phyloP scores from a whole-genome alignment of 768 basidiomycete genomes.

The Agrocybe praecox region DNA sequence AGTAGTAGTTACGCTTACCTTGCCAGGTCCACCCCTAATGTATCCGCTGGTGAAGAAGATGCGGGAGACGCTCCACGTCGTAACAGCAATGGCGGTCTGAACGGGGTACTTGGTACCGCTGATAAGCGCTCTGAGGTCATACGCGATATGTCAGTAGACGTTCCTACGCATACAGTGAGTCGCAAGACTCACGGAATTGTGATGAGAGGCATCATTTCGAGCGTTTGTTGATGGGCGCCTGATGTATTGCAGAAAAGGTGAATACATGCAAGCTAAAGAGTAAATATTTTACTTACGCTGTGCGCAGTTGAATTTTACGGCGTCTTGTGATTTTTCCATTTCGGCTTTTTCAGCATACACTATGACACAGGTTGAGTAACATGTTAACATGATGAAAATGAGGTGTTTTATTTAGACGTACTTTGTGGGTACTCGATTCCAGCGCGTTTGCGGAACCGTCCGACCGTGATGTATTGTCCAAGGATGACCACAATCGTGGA shows the following conservation, averaged over 20 bases:
- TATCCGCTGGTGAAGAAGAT: constrained; percentile 50
- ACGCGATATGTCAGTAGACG: no score
- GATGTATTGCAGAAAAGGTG: background rate
- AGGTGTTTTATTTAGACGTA: no score
- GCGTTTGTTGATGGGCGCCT: constrained; percentile 74
- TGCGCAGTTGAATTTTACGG: constrained; percentile 67
- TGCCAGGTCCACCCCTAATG: constrained; percentile 42
- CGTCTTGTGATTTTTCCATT: constrained; percentile 49
- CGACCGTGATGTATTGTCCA: constrained; percentile 47
- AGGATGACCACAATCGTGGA: constrained; percentile 52
- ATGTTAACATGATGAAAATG: no score
- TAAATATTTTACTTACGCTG: constrained; percentile 54
- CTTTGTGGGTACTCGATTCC: constrained; percentile 70
- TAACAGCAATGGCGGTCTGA: constrained; percentile 36
- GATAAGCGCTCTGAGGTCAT: constrained; percentile 40
- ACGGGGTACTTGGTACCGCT: constrained; percentile 43
- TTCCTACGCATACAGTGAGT: no score
- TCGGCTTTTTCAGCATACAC: constrained; percentile 74
- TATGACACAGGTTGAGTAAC: no score
- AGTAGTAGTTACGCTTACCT: constrained; percentile 28
- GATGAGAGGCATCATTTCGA: constrained; percentile 51
- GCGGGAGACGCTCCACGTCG: constrained; percentile 42
- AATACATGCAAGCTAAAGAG: background rate
- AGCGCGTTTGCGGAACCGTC: constrained; percentile 50
- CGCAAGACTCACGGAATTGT: constrained; percentile 43